phyloP scores from a whole-genome alignment of 2,329 filamentous ascomycete species.

The Aspergillus oerlinghausenensis region DNA sequence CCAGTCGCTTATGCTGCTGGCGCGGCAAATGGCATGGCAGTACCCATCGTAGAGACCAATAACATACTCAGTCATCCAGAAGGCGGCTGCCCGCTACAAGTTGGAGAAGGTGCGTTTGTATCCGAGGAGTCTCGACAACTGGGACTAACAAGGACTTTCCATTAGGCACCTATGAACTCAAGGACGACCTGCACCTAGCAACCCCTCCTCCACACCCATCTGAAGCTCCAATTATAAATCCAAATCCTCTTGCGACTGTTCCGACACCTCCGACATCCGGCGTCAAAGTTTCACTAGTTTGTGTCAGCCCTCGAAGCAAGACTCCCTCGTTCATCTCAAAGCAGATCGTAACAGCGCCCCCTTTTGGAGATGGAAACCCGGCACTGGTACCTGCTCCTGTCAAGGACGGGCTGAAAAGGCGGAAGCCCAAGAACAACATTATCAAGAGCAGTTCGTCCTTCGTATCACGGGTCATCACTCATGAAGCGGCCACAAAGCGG shows the following conservation, averaged over 20 bases:
- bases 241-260: conserved; percentile 83
- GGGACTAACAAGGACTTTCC: not conserved
- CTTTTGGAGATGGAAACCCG: conserved; percentile 83
- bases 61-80: conserved; percentile 78
- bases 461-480: conserved; percentile 90
- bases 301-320: conserved; percentile 59
- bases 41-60: conserved; percentile 86
- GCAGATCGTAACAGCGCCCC: conserved; percentile 48
- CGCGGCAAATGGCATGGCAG: conserved; percentile 61
- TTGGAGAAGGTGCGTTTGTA: conserved; percentile 72
- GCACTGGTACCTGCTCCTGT: conserved; percentile 61
- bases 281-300: conserved; percentile 75
- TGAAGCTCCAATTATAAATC: conserved; percentile 79
- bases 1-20: conserved; percentile 68
- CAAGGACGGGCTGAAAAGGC: conserved; percentile 66
- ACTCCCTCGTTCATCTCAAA: conserved; percentile 44
- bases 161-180: conserved; percentile 81
- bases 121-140: not conserved
- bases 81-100: conserved; percentile 83
- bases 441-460: conserved; percentile 98
- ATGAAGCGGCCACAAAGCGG: conserved; percentile 74
- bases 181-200: conserved; percentile 86
- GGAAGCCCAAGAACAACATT: conserved; percentile 97
- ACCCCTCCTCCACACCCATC: conserved; percentile 94
- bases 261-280: conserved; percentile 79